phyloP scores from a whole-genome alignment of 2,329 filamentous ascomycete genomes.

The Ampelomyces quisqualis region DNA sequence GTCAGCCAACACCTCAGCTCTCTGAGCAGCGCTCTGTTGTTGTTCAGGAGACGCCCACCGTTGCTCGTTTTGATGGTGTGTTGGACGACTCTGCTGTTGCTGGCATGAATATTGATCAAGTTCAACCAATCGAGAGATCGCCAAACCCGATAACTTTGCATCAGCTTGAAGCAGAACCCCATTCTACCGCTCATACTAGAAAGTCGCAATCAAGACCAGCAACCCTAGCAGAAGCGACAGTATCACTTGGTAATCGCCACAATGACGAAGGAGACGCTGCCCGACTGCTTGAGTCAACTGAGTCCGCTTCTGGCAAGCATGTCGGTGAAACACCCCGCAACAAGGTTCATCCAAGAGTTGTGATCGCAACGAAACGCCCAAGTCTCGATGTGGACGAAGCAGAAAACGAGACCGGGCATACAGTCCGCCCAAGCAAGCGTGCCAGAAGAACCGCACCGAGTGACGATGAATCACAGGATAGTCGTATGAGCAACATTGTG shows the following conservation, averaged over 20 bases:
- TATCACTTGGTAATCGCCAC: too few relatives aligned
- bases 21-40: constrained; percentile 28
- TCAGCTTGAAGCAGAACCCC: constrained; percentile 3
- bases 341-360: constrained; percentile 8
- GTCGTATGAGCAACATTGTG: constrained; percentile 10
- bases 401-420: constrained; percentile 1
- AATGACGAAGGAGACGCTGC: too few relatives aligned
- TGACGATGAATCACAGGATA: constrained; percentile 13
- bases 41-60: constrained; percentile 37
- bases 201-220: constrained; percentile 7
- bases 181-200: constrained; percentile 23
- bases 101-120: neutral
- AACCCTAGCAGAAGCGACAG: neutral
- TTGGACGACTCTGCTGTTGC: constrained; percentile 1
- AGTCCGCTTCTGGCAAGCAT: too few relatives aligned
- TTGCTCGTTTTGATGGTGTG: constrained; percentile 13
- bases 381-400: constrained; percentile 5
- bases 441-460: constrained; percentile 8
- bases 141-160: neutral
- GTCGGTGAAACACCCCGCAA: neutral
- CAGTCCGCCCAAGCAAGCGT: constrained; percentile 17
- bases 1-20: constrained; percentile 26
- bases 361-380: constrained; percentile 18
- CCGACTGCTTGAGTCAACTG: too few relatives aligned
- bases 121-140: constrained; percentile 3